Base-by-base conservation (phyloP, 2,329 filamentous ascomycete species). In the Coniochaeta sp. region DNA sequence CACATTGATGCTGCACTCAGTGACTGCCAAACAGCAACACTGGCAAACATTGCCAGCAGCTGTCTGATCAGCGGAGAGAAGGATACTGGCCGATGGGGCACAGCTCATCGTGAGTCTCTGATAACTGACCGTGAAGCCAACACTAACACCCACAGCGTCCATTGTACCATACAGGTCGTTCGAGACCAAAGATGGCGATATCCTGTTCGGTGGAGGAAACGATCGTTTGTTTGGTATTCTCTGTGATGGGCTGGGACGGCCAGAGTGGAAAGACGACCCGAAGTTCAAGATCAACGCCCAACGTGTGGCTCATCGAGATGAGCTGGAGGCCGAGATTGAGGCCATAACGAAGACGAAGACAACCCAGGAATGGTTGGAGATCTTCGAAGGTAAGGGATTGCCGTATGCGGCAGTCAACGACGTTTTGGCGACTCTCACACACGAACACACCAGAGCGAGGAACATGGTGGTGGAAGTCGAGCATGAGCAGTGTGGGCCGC, bases 121-220 rank as follows among this genome's bases (percentile, higher is more conserved):
- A n/a, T n/a, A n/a, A n/a, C n/a, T n/a, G n/a, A n/a, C n/a, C n/a
- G n/a, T n/a, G n/a, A n/a, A n/a, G n/a, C n/a, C n/a, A n/a, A n/a
- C n/a, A n/a, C n/a, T n/a, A n/a, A n/a, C n/a, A 11, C 6, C 5
- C n/a, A 1, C 61, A 93, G 90, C 93, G n/a, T 96, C 91, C 0
- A 98, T 99, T 71, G 95, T 99, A 0, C 95, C 95, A 0, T 99
- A 99, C 73, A 88, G 89, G 68, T 91, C 91, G 0, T 99, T 90
- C 72, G 81, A 85, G 68, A 90, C 88, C 4, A 83, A 82, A 59
- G 87, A 91, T 63, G 86, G 87, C n/a, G 84, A 86, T 61, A 80
- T 91, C 38, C 79, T 91, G 22, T 80, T 90, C 55, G 88, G 88
- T 5, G 88, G 88, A 31, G 87, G 86, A n/a, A 91, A 91, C 66